Evolutionary conservation across 805 yeast species (phyloP), one percentile per base, ranked within the genome.

Genomic region (Candida gorgasii): DNA sequence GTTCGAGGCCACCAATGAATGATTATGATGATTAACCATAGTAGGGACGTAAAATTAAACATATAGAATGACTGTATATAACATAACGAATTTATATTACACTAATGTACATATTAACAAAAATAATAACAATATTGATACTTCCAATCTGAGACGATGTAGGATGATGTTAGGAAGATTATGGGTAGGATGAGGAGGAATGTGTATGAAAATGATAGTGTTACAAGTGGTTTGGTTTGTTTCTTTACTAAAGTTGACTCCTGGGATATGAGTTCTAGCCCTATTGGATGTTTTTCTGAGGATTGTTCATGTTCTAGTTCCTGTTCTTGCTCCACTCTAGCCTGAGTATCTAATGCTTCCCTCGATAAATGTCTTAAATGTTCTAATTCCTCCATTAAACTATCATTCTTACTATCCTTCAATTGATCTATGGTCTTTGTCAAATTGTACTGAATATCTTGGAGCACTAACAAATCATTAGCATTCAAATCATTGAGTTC

Each of bases 1-100:
- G 83, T 58, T 82, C 83, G 3, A 77, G 78, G 36, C 97, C 98
- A 17, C 97, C 98, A 14, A 59, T 73, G 36, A 84, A 86, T 57
- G 98, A 93, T 67, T 93, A 89, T 64, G 95, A 89, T 57, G 70
- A 63, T 24, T 70, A 56, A 50, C 13, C 9, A 14, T 3, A 14
- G 7, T 37, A 8, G 31, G 6, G 8, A 28, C 18, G 14, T 8
- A 28, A 33, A 20, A 22, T n/a, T n/a, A n/a, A n/a, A n/a, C n/a
- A n/a, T n/a, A n/a, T n/a, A n/a, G n/a, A n/a, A n/a, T n/a, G n/a
- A n/a, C n/a, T 26, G 38, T 26, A 33, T 40, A 32, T 40, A 19
- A 31, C 2, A n/a, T n/a, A n/a, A n/a, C n/a, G n/a, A 40, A 23
- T 28, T 19, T 15, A 37, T 29, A 26, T 29, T 37, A 24, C 34